Base-by-base conservation (phyloP, 768 basidiomycete species). In the Phlegmacium glaucopus region DNA sequence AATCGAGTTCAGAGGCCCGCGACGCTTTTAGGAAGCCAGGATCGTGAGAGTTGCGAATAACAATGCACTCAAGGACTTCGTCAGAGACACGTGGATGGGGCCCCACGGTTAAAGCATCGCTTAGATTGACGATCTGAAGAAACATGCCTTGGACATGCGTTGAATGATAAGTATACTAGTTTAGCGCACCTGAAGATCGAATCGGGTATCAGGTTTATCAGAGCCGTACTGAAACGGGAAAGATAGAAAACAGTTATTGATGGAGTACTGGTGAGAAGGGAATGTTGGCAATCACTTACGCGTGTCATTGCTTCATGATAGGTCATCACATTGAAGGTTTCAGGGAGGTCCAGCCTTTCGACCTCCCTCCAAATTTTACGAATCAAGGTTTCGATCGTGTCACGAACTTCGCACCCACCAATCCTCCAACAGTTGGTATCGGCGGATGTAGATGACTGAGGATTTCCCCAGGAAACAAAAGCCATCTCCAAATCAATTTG, bases 401-500 rank as follows among this genome's bases (percentile, higher is more conserved):
- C 72, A 61, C 90, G 83, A 36, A 97, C 84, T 72, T 96, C 83
- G 18, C 63, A 63, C 13, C 91, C 94, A 17, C 94, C 94, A 45
- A 97, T 94, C 44, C 82, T 74, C 94, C 94, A 97, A 9, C 52
- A 49, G 48, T 77, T 66, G 22, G 51, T 46, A 16, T 52, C 43
- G 36, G 53, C 44, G 42, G 54, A 49, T 10, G 32, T 35, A 18
- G 45, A 32, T 7, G 53, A 37, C 27, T 60, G 53, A 37, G 61
- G 44, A 43, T 64, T 56, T 26, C 85, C 86, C 83, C 94, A 96
- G 7, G 87, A 86, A 13, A 94, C 85, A 67, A 88, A 97, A 2
- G 88, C 92, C 89, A 96, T 94, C 69, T 97, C 94, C 52, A 97
- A 67, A 80, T 97, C 94, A 51, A 97, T 75, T 69, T 97, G 94